phyloP scores from a whole-genome alignment of 1,139 yeast species.

The Taphrina confusa region DNA sequence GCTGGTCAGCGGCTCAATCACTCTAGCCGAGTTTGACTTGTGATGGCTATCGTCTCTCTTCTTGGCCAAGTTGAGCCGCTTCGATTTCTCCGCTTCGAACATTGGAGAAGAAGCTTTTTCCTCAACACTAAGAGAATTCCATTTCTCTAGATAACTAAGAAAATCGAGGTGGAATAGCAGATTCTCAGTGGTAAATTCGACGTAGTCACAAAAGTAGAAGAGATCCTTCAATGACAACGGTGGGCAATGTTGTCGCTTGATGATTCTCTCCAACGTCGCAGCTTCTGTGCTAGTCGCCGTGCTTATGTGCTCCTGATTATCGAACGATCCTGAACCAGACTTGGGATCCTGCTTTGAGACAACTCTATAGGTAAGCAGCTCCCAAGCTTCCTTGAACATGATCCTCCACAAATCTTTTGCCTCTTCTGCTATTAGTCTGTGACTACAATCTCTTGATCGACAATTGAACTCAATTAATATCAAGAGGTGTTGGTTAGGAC shows the following conservation, averaged over 20 bases:
- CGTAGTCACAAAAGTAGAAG: constrained; percentile 1
- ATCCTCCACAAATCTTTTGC: too few species aligned
- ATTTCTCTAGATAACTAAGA: not conserved
- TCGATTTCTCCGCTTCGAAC: not conserved
- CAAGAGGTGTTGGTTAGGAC: too few species aligned
- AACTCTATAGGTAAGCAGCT: not conserved
- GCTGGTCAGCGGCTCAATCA: not conserved
- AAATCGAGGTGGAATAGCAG: not conserved
- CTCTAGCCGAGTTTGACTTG: not conserved
- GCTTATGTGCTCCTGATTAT: too few species aligned
- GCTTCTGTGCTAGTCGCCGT: too few species aligned
- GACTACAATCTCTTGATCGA: too few species aligned
- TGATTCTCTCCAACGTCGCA: not conserved
- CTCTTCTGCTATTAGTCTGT: too few species aligned
- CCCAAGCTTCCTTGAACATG: constrained; percentile 1
- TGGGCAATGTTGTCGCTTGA: not conserved
- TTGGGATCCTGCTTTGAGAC: not conserved
- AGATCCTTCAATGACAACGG: constrained; percentile 3
- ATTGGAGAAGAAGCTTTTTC: not conserved
- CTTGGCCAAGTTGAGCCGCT: not conserved
- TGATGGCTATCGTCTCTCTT: not conserved
- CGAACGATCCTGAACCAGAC: too few species aligned
- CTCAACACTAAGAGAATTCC: not conserved
- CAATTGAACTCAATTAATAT: too few species aligned
- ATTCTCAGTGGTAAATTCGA: constrained; percentile 1